Evolutionary conservation across 208 protist genomes (phyloP), one percentile per base, ranked within the genome.

Genomic region (Trichomonas vaginalis): DNA sequence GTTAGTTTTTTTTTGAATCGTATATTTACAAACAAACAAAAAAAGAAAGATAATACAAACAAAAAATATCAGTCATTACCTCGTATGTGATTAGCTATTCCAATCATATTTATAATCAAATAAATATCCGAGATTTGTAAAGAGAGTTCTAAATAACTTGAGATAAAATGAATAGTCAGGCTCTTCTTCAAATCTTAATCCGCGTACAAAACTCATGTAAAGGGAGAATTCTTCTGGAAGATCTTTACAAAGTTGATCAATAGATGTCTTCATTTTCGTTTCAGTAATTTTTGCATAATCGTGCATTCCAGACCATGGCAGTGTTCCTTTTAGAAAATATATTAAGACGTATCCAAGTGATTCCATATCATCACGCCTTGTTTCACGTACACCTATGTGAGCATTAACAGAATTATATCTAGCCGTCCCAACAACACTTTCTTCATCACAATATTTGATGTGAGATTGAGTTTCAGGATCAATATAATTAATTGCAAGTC

Each of bases 101-200:
- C 99, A 99, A 97, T 99, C 99, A 97, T 99, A 99, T 56, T 99
- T 97, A 97, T 99, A 99, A 97, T 99, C 99, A 95, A 99, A 98
- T 95, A 98, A 97, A 97, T 98, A 99, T 10, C 98, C 98, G 96
- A 99, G 98, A 62, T 98, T 98, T 35, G 99, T 97, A 96, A 99
- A 99, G n/a, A 99, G 97, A 95, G 99, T 98, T 14, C 98, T 97
- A 97, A 97, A 96, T 32, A 97, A 79, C 56, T 92, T 51, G 0
- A 42, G 15, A 51, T 92, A 92, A 21, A 51, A 17, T 35, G 45
- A 48, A 97, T 99, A 99, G 97, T 99, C 99, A 37, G 99, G 99
- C 96, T 99, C 98, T 96, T 99, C 99, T 96, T 99, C 99, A 97
- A 99, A 99, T 48, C 98, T 97, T 23, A 99, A 97, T 70, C 97